Evolutionary conservation across 2,329 filamentous ascomycete species (phyloP).

Genomic region (Ampelomyces quisqualis): DNA sequence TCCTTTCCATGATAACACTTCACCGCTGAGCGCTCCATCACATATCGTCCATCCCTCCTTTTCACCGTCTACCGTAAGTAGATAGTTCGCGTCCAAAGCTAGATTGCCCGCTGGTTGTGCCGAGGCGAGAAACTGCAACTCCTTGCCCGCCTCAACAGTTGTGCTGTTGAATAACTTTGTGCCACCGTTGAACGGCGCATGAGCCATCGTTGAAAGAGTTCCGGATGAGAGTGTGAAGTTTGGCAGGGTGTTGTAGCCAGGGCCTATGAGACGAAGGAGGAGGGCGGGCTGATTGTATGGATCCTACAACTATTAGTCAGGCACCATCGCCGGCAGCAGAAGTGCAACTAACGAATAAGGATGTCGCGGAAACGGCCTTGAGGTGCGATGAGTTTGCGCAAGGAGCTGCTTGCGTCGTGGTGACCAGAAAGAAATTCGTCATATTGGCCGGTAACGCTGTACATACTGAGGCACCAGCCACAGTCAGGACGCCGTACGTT

Average conservation of each 20-base stretch:
- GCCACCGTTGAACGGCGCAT: slow-evolving; percentile 30
- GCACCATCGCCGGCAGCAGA: neutral
- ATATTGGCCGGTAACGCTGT: slow-evolving; percentile 17
- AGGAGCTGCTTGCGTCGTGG: slow-evolving; percentile 33
- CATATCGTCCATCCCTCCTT: slow-evolving; percentile 46
- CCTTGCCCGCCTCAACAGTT: slow-evolving; percentile 21
- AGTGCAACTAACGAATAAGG: slow-evolving; percentile 34
- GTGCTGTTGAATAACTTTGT: slow-evolving; percentile 39
- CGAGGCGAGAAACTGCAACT: slow-evolving; percentile 39
- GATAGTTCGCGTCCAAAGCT: slow-evolving; percentile 38
- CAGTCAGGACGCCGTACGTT: slow-evolving; percentile 8
- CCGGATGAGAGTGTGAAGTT: slow-evolving; percentile 42
- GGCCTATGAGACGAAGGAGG: slow-evolving; percentile 42
- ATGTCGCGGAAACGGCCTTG: slow-evolving; percentile 41
- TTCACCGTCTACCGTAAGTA: slow-evolving; percentile 42
- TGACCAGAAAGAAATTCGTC: slow-evolving; percentile 45
- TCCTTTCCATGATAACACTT: slow-evolving; percentile 45
- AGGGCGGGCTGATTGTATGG: slow-evolving; percentile 39
- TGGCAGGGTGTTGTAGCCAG: slow-evolving; percentile 44
- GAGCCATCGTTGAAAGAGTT: slow-evolving; percentile 34
- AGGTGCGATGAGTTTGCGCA: slow-evolving; percentile 35
- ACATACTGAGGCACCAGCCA: slow-evolving; percentile 5
- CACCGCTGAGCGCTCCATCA: slow-evolving; percentile 29
- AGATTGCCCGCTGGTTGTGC: slow-evolving; percentile 37
- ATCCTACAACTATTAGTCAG: slow-evolving; percentile 17